phyloP scores from a whole-genome alignment of 768 basidiomycete species.

The Antrodiella citrinella region DNA sequence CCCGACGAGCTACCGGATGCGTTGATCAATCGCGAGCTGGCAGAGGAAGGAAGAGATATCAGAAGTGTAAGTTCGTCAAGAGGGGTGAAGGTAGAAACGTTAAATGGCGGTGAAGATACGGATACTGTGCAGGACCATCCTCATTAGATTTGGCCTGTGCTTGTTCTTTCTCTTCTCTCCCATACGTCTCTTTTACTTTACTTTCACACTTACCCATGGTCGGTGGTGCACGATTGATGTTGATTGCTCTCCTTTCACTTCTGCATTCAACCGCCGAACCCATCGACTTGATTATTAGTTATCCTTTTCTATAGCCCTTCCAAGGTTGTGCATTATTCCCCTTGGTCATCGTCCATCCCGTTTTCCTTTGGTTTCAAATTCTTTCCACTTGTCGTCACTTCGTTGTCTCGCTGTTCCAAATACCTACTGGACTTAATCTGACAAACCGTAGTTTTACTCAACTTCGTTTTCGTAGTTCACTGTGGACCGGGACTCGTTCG shows the following conservation, averaged over 20 bases:
- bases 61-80: constrained; percentile 75
- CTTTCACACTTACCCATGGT: not conserved
- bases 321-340: no score
- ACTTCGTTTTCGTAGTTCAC: no score
- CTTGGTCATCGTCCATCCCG: no score
- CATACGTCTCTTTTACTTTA: not conserved
- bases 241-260: not conserved
- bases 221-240: no score
- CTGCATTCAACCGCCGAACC: not conserved
- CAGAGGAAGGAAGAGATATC: constrained; percentile 86
- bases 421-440: no score
- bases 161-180: not conserved
- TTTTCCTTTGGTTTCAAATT: no score
- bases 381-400: no score
- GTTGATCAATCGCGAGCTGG: constrained; percentile 65
- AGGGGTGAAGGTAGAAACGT: constrained; percentile 70
- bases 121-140: constrained; percentile 31
- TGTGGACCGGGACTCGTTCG: no score
- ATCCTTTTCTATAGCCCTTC: not conserved
- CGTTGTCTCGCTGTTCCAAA: no score
- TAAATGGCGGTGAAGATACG: constrained; percentile 38
- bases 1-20: constrained; percentile 33
- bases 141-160: constrained; percentile 16
- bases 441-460: no score
- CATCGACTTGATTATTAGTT: not conserved